These are phyloP conservation scores for Cryphonectria japonica DNA, from an alignment of 2,329 filamentous ascomycete genomes.

Conservation along the genomic window DNA sequence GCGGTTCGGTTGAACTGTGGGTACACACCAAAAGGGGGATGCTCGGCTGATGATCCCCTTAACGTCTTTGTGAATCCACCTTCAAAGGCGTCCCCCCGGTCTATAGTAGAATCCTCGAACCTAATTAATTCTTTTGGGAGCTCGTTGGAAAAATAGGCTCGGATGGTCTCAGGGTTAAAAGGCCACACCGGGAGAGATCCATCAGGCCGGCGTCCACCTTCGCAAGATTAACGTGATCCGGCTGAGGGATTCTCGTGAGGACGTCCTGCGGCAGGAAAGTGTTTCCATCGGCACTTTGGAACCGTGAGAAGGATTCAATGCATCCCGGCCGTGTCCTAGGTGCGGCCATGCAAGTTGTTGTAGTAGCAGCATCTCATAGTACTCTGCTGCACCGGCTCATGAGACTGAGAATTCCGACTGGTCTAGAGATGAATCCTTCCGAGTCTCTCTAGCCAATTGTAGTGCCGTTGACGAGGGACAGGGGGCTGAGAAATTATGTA, in stretches of 20 bases:
- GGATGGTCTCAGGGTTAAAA: background rate
- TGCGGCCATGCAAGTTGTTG: background rate
- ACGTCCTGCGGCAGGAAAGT: background rate
- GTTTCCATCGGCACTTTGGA: background rate
- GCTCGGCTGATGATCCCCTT: background rate
- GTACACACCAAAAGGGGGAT: background rate
- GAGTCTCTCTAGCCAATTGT: background rate
- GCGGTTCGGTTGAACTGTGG: slow-evolving; percentile 1
- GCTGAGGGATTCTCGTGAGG: background rate
- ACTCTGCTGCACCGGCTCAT: background rate
- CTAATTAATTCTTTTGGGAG: background rate
- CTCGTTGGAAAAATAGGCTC: background rate
- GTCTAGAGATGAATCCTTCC: background rate
- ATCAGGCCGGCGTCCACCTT: background rate
- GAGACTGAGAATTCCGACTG: background rate
- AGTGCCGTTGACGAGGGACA: background rate
- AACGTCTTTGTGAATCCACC: background rate
- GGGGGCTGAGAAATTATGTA: background rate
- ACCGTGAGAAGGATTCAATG: background rate
- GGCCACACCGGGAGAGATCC: background rate
- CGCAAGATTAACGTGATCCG: background rate
- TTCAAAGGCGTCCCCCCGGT: background rate
- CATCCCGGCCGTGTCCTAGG: background rate
- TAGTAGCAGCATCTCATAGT: background rate
- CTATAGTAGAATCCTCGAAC: background rate